Evolutionary conservation across 1,284 basidiomycete species (phyloP), one percentile per base, ranked within the genome.

Genomic region (Bondarzewia mesenterica): DNA sequence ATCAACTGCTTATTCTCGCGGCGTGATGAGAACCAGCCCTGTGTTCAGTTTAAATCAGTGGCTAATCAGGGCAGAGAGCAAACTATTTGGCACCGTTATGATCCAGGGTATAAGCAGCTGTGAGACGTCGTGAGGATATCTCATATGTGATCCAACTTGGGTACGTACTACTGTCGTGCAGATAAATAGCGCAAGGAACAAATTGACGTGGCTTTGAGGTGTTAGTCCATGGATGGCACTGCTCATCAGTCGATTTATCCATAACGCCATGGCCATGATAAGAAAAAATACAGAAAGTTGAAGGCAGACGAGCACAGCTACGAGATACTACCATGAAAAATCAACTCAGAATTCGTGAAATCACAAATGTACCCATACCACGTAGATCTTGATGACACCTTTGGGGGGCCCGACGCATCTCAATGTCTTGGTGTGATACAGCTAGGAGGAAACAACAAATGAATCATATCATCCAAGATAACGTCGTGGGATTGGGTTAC

Each of bases 21-120:
- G 8, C 70, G 69, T 22, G 79, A 71, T 5, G 74, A 67, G 50
- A 69, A 71, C 73, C 75, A 78, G n/a, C 77, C 78, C 77, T 77
- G 49, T 21, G 6, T n/a, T 25, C 40, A 20, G 14, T n/a, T 7
- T 10, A 10, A 20, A 25, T 29, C 27, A 32, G 29, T n/a, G 29
- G n/a, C n/a, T 3, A n/a, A 7, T 12, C 5, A 12, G 29, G n/a
- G n/a, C 10, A n/a, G 29, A 47, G 4, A 51, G 37, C 27, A 32
- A 21, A 21, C 10, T 8, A 20, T 27, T 23, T 38, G 0, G 36
- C 42, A 62, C 64, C 52, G 57, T 57, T n/a, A 66, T 57, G 23
- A 78, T 71, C 77, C 77, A 80, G 3, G 77, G 78, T 14, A 76
- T 47, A 10, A 80, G 60, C 5, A 75, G 58, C 73, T 77, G 36